phyloP scores from a whole-genome alignment of 176 grass and related monocot species.

The Dendrocalamus sinicus region DNA sequence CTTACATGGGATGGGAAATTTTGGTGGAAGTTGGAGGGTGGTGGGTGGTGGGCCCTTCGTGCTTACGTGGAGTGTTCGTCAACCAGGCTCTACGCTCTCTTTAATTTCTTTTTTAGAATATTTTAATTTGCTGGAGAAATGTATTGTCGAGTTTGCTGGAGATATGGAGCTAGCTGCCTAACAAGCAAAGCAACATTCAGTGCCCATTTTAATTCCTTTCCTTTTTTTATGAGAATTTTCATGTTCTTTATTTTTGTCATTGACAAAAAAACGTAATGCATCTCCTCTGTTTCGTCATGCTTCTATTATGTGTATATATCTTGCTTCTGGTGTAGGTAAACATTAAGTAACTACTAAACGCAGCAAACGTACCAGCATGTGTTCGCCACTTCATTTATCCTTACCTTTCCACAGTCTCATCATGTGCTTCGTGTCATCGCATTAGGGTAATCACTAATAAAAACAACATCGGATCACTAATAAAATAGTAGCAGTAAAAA shows the following conservation, averaged over 20 bases:
- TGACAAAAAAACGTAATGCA: no score
- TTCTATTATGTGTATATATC: neutral
- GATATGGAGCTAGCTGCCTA: no score
- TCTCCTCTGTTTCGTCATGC: neutral
- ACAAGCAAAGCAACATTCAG: neutral
- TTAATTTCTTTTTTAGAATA: neutral
- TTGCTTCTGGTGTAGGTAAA: neutral
- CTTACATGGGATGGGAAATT: conserved; percentile 12
- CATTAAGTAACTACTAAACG: neutral
- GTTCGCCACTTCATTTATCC: neutral
- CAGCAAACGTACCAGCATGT: neutral
- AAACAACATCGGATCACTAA: neutral
- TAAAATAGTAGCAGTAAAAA: neutral
- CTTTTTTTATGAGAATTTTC: neutral
- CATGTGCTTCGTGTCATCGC: neutral
- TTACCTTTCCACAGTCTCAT: neutral
- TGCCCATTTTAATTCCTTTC: neutral
- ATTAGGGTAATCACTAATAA: neutral
- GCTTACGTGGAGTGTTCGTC: neutral
- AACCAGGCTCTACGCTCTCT: neutral
- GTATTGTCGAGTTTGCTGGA: neutral
- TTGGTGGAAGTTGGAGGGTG: neutral
- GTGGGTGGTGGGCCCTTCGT: neutral
- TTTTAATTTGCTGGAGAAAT: neutral
- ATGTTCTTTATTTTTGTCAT: neutral